Base-by-base conservation (phyloP, 257 asterid genomes). In the Ajuga chamaepitys region DNA sequence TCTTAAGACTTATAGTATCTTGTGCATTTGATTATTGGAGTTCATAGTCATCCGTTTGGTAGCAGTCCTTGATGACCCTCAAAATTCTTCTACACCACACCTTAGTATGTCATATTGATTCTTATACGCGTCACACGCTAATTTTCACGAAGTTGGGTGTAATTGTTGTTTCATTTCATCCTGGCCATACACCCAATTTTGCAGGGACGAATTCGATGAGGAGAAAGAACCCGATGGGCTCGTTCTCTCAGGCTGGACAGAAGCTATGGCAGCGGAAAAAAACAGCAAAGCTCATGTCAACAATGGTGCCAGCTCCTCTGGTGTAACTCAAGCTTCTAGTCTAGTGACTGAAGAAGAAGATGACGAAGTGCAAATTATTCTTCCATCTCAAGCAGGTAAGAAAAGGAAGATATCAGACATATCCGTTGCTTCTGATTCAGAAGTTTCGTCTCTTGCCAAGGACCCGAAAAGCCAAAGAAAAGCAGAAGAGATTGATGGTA, bases 151-250 rank as follows among this genome's bases (percentile, higher is more conserved):
- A 38, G 16, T 56, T 21, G 37, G 45, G 11, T 7, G 25, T 45
- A 25, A 59, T 5, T 40, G n/a, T n/a, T n/a, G n/a, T n/a, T n/a
- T n/a, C n/a, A n/a, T n/a, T n/a, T n/a, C n/a, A 28, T 56, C 32
- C 47, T 55, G 56, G 50, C 67, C 71, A 18, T 44, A 14, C 67
- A 1, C 21, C 35, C 46, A 35, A 58, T 41, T 48, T 74, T 71
- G 57, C 83, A 94, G 99, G 82, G 97, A 86, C 64, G 93, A 83
- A 66, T 94, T 90, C 62, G 97, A 94, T 9, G 96, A 83, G 77
- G 97, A 86, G 83, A 86, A 90, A 75, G 99, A 90, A 80, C 96
- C 99, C 0, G 99, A 94, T 66, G 95, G 78, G 66, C 83, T 94
- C 95, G 58, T 88, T 66, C 89, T 94, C 52, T 76, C 83, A 1